Percentiles rank a stretch among this genome's conserved stretches.
Conservation (phyloP, 495 filamentous ascomycete species). For the Xylona heveae region DNA sequence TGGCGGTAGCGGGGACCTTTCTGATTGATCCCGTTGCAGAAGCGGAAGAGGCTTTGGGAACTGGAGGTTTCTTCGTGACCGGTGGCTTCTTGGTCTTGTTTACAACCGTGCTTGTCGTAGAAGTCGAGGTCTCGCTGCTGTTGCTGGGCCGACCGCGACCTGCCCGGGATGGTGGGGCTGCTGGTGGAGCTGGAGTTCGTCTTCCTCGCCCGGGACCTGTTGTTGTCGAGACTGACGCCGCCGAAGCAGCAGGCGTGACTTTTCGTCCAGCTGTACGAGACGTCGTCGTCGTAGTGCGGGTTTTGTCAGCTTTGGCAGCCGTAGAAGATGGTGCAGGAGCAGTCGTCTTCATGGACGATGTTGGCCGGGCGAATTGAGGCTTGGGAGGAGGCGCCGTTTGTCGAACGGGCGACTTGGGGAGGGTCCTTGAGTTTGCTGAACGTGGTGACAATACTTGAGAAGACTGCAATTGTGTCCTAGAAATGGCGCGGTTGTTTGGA, state of each 20-base stretch:
- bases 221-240: not conserved
- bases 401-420: not conserved
- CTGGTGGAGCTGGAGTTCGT: not conserved
- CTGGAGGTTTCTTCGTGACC: too few relatives aligned
- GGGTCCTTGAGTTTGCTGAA: constrained; percentile 1
- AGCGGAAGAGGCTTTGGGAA: too few relatives aligned
- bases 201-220: not conserved
- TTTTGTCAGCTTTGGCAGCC: not conserved
- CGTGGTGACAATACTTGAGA: constrained; percentile 7
- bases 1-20: too few relatives aligned
- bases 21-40: too few relatives aligned
- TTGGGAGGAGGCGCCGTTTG: not conserved
- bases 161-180: not conserved
- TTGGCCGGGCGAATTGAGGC: not conserved
- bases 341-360: not conserved
- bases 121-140: not conserved
- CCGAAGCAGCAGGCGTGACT: not conserved
- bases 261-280: not conserved
- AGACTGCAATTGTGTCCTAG: constrained; percentile 1
- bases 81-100: too few relatives aligned
- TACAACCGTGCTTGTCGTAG: constrained; percentile 1
- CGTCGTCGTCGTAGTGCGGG: not conserved
- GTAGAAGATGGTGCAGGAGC: not conserved
- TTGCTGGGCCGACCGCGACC: not conserved
- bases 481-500: not conserved